Base-by-base conservation (phyloP, 768 basidiomycete genomes). In the Pisolithus orientalis region DNA sequence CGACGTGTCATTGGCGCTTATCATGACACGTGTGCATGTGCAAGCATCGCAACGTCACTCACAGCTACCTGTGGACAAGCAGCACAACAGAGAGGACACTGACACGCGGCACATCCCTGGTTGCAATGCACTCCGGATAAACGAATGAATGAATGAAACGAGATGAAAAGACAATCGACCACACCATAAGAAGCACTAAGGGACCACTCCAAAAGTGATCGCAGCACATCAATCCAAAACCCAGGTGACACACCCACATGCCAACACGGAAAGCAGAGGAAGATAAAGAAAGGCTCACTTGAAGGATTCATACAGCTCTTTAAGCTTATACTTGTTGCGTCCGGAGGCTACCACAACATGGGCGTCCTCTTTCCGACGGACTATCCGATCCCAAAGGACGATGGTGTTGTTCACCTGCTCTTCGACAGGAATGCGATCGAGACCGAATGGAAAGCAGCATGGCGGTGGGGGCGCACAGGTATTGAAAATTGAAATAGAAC, bases 381-480 rank as follows among this genome's bases (percentile, higher is more conserved):
- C 78, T 63, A 95, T 94, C 38, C 87, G 83, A 70, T 95, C 93
- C 93, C 93, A 95, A 14, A 94, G 77, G 37, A 94, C 90, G 5
- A 94, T 86, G 17, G 85, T 77, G 64, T 90, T 90, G 53, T 81
- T 74, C 4, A 78, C 75, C 85, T 87, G 61, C 47, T 49, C 34
- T 34, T 34, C 13, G 34, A 59, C 7, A 29, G n/a, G 42, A 29
- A 46, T 43, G 38, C 44, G 47, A 54, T 54, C 39, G 17, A 52
- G 39, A 47, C 28, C 34, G 42, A 9, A 47, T 14, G 34, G 34
- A 32, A 11, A 32, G 31, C 31, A 9, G 31, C 10, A 11, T 32
- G 31, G 31, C 11, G 9, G 31, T 9, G 31, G 34, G 34, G 34
- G 34, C 34, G 34, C 34, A 34, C 34, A 34, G 34, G 34, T 34